Evolutionary conservation across 2,329 filamentous ascomycete species (phyloP), one percentile per base, ranked within the genome.

Genomic region (Colletotrichum sp.): DNA sequence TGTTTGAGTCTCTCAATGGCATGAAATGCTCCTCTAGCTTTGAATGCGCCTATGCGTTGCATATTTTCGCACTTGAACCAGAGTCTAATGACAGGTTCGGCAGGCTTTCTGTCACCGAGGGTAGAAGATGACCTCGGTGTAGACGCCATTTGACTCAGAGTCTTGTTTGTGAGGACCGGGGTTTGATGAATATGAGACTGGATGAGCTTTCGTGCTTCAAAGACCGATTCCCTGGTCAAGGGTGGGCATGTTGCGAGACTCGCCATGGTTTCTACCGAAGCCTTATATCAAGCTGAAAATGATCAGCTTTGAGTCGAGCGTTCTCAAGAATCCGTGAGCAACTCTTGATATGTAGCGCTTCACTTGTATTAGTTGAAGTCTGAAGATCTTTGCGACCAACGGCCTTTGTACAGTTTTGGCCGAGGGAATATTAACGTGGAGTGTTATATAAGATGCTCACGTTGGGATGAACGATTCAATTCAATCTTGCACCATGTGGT

Each of bases 61-160:
- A 95, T 88, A 84, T 98, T 98, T 88, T 99, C 97, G 85, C 95
- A 98, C 87, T 99, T 99, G 91, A 99, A 98, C 88, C 95, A 97
- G 71, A 99, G 89, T 12, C 92, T 89, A 39, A 98, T 87, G 66
- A 87, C 90, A 0, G 95, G 95, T 5, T 83, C 86, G 1, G 94
- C 91, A 0, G 93, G 89, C n/a, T 82, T 81, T 52, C 89, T 86
- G 7, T 89, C 90, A 15, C 88, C 90, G 57, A 28, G 83, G 80
- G 1, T 94, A 6, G 88, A 86, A 4, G 85, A 69, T 0, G 88
- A 83, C 78, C 94, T 93, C 8, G 94, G 91, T n/a, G 91, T 93
- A 3, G 95, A 98, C 16, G 96, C 96, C 78, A 98, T 88, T 16
- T 82, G 83, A 80, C 93, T 92, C 74, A 99, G 90, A 1, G 95